These are phyloP conservation scores for Globisporangium cystogenes DNA, from an alignment of 352 stramenopile genomes.

Conservation along the genomic window DNA sequence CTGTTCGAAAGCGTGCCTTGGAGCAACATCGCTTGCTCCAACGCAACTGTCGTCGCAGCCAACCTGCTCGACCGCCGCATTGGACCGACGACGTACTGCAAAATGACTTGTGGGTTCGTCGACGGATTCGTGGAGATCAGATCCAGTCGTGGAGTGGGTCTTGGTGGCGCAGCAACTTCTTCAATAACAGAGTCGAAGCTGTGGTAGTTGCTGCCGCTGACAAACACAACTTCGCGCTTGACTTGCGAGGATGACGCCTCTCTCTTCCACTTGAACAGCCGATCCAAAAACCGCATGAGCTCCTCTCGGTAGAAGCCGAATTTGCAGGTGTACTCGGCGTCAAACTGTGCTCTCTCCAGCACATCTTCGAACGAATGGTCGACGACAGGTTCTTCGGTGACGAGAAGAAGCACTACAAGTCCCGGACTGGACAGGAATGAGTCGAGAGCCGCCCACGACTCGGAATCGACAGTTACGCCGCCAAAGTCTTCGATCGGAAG, in stretches of 20 bases:
- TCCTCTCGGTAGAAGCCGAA: slow-evolving; percentile 44
- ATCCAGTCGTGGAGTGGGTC: background rate
- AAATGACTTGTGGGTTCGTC: slow-evolving; percentile 10
- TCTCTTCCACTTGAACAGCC: slow-evolving; percentile 40
- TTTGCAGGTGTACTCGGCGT: slow-evolving; percentile 21
- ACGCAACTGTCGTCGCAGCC: background rate
- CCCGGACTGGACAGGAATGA: slow-evolving; percentile 29
- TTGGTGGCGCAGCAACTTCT: slow-evolving; percentile 11
- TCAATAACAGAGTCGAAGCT: slow-evolving; percentile 39
- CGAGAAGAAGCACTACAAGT: slow-evolving; percentile 27
- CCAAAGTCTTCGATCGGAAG: slow-evolving; percentile 19
- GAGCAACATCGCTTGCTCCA: slow-evolving; percentile 5
- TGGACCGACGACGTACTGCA: slow-evolving; percentile 26
- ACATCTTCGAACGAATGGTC: slow-evolving; percentile 46
- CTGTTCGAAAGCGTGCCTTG: slow-evolving; percentile 27
- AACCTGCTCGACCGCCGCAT: background rate
- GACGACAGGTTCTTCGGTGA: slow-evolving; percentile 28
- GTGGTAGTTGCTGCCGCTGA: slow-evolving; percentile 23
- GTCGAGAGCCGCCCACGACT: slow-evolving; percentile 24
- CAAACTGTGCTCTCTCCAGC: slow-evolving; percentile 33
- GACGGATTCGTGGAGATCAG: background rate
- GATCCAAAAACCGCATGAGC: slow-evolving; percentile 22
- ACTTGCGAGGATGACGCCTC: background rate
- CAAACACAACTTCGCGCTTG: slow-evolving; percentile 21
- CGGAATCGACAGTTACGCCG: slow-evolving; percentile 12